Base-by-base conservation (phyloP, 169 alveolate genomes). In the Babesia bovis region DNA sequence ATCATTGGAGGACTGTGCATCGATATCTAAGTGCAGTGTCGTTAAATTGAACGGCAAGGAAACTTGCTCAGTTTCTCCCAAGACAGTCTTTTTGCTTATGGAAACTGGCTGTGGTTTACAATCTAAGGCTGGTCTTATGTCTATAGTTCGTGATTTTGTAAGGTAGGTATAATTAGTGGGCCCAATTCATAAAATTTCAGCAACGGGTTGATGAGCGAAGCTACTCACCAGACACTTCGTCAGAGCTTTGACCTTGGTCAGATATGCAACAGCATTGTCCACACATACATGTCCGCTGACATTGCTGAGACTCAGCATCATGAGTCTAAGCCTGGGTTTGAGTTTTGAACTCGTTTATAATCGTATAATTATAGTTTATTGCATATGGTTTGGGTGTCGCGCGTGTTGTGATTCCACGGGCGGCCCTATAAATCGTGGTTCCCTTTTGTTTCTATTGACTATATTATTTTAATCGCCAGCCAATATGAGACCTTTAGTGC, bases 401-500 rank as follows among this genome's bases (percentile, higher is more conserved):
- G 63, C 25, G 41, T 19, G 25, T n/a, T 38, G 38, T 53, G 59
- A 23, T 23, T 61, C 71, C 45, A 61, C n/a, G 45, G 71, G 42
- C 23, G 28, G 73, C 73, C 73, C 73, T 63, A 63, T 63, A 63
- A 45, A 40, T 44, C 47, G 36, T 44, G 3, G 70, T 9, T 70
- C 49, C 56, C 50, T 55, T 65, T 52, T 35, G 41, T 25, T 40
- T 13, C 25, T n/a, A n/a, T n/a, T n/a, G n/a, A n/a, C n/a, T n/a
- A n/a, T n/a, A n/a, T n/a, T n/a, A n/a, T n/a, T n/a, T n/a, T 12
- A 21, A 32, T 2, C 58, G 42, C 26, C 26, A 21, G 53, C 28
- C 44, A 60, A 28, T 65, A 92, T 93, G 96, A 83, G 90, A 51
- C 93, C 96, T 55, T 78, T 92, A 49, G 84, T 90, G 33, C 87